Percentiles rank a stretch among this genome's conserved stretches.
Conservation (phyloP, 2,329 filamentous ascomycete species). For the Drechmeria coniospora region DNA sequence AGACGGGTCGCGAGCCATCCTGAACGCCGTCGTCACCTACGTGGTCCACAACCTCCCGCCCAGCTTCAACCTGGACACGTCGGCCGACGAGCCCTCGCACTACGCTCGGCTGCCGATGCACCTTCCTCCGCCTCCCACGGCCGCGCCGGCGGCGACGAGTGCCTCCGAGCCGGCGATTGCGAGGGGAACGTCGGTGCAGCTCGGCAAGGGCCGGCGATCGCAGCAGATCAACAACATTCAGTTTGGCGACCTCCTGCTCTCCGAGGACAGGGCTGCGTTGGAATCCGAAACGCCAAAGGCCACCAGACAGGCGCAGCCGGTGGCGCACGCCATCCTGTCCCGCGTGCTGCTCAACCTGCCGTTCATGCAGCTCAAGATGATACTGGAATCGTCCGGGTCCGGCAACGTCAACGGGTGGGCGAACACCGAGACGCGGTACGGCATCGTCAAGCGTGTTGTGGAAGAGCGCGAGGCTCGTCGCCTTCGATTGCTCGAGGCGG, state of each 20-base stretch:
- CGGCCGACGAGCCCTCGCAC: constrained; percentile 17
- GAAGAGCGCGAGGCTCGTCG: constrained; percentile 43
- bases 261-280: constrained; percentile 10
- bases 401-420: constrained; percentile 36
- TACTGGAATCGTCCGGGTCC: constrained; percentile 44
- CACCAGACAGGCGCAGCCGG: constrained; percentile 11
- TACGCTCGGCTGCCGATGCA: constrained; percentile 25
- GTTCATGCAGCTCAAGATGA: constrained; percentile 46
- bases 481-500: constrained; percentile 25
- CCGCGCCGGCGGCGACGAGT: constrained; percentile 4
- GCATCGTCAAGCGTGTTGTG: constrained; percentile 33
- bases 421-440: constrained; percentile 28
- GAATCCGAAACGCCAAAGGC: constrained; percentile 16
- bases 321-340: constrained; percentile 39
- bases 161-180: constrained; percentile 14
- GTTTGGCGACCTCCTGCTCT: constrained; percentile 49
- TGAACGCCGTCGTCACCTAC: constrained; percentile 42
- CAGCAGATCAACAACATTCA: constrained; percentile 46
- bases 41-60: constrained; percentile 43
- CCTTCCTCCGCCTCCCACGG: constrained; percentile 6
- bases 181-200: constrained; percentile 20
- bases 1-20: constrained; percentile 35
- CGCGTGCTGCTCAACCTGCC: constrained; percentile 56
- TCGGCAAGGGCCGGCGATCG: constrained; percentile 25
- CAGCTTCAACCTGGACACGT: constrained; percentile 42